Percentiles rank a stretch among this genome's conserved stretches.
These are phyloP conservation scores for Sisymbrium irio DNA, from an alignment of 345 rosid genomes.

Conservation along the genomic window DNA sequence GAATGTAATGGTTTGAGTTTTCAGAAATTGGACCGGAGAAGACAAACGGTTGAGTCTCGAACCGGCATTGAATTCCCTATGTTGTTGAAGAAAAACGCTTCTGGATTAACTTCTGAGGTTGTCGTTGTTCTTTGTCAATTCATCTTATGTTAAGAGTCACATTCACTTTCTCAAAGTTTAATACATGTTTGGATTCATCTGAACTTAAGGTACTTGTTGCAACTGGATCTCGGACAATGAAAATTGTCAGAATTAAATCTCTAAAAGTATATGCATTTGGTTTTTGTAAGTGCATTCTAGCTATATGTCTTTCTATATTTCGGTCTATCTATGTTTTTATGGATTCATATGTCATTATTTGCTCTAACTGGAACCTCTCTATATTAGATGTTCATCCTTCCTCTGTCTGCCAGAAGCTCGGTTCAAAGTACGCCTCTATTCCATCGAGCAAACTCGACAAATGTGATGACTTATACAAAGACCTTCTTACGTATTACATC, in stretches of 20 bases:
- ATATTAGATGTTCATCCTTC: conserved; percentile 71
- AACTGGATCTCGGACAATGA: conserved; percentile 89
- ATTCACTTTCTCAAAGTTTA: neutral
- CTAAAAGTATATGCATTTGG: conserved; percentile 87
- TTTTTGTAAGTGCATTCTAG: conserved; percentile 69
- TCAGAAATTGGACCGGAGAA: conserved; percentile 51
- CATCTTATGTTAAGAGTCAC: neutral
- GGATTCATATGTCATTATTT: neutral
- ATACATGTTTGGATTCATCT: neutral
- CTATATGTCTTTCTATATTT: conserved; percentile 21
- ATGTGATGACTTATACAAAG: conserved; percentile 58
- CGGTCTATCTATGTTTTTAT: neutral
- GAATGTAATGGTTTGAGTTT: conserved; percentile 46
- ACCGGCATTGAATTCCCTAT: conserved; percentile 88
- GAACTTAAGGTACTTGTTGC: conserved; percentile 82
- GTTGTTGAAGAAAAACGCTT: conserved; percentile 45
- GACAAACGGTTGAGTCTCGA: conserved; percentile 60
- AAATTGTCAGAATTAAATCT: conserved; percentile 72
- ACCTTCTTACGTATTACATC: conserved; percentile 69
- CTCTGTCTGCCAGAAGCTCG: conserved; percentile 77
- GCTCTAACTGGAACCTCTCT: conserved; percentile 5
- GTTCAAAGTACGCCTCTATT: conserved; percentile 66
- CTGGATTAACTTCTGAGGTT: conserved; percentile 62
- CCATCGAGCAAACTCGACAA: conserved; percentile 53
- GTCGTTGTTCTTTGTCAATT: neutral